phyloP scores from a whole-genome alignment of 2,329 filamentous ascomycete species.

The Fusarium veterinarium region DNA sequence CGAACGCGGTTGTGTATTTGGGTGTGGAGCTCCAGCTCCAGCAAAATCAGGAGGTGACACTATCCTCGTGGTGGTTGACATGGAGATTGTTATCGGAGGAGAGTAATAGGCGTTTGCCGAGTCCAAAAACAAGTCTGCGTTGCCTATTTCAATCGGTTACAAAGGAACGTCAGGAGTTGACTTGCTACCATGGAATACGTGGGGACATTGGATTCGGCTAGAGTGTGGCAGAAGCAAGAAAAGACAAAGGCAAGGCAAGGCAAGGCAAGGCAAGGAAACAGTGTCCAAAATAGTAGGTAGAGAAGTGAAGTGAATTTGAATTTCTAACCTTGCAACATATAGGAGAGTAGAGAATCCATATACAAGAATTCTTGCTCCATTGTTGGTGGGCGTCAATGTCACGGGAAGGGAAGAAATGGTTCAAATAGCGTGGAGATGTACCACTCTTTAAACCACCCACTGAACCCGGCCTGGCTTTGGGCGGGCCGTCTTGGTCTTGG shows the following conservation, averaged over 20 bases:
- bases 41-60: slow-evolving; percentile 30
- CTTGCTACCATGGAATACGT: slow-evolving; percentile 21
- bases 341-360: slow-evolving; percentile 39
- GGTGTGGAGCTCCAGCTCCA: slow-evolving; percentile 12
- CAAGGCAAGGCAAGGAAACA: neutral
- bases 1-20: slow-evolving; percentile 14
- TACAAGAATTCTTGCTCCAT: slow-evolving; percentile 42
- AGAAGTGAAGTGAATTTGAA: neutral
- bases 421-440: slow-evolving; percentile 27
- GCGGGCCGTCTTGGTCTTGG: neutral
- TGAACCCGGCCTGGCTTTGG: neutral
- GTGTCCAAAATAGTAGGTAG: neutral
- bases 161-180: slow-evolving; percentile 40
- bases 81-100: slow-evolving; percentile 39
- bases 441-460: slow-evolving; percentile 8
- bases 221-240: neutral
- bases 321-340: slow-evolving; percentile 45
- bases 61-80: slow-evolving; percentile 40
- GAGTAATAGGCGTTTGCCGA: slow-evolving; percentile 24
- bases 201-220: slow-evolving; percentile 9
- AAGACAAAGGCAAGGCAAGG: neutral
- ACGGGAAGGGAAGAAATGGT: slow-evolving; percentile 27
- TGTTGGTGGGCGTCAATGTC: slow-evolving; percentile 31
- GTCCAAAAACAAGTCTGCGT: slow-evolving; percentile 38
- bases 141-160: slow-evolving; percentile 37